Percentiles rank a stretch among this genome's conserved stretches.
Conservation (phyloP, 225 moss, liverwort and hornwort species). For the Rhytidiadelphus loreus region DNA sequence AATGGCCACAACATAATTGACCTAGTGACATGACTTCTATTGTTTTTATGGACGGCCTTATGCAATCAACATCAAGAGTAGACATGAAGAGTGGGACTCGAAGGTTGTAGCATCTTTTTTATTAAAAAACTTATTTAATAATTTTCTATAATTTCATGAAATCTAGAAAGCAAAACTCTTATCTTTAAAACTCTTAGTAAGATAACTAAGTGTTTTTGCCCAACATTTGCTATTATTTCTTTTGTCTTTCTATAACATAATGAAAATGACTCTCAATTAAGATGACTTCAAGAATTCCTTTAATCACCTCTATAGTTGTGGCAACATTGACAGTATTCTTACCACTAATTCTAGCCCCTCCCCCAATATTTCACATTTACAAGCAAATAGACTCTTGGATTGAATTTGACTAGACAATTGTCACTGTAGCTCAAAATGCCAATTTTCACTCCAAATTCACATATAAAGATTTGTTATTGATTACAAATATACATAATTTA, state of each 20-base stretch:
- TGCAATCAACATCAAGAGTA: background rate
- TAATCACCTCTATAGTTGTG: background rate
- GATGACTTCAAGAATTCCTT: background rate
- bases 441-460: too few species aligned
- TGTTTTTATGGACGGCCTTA: background rate
- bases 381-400: too few species aligned
- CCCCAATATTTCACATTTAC: background rate
- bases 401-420: background rate
- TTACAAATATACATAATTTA: background rate
- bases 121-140: background rate
- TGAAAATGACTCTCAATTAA: background rate
- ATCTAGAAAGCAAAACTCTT: background rate
- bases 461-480: too few species aligned
- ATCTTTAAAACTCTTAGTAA: background rate
- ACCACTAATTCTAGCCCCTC: background rate
- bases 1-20: background rate
- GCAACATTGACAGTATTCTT: background rate
- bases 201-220: background rate
- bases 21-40: background rate
- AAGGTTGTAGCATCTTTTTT: too few species aligned
- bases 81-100: background rate
- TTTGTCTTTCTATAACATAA: background rate
- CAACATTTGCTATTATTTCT: background rate
- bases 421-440: accelerated
- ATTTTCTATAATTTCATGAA: background rate